Percentiles rank a stretch among this genome's conserved stretches.
Evolutionary conservation across 768 basidiomycete species (phyloP).

Genomic region (Amanita muscaria): DNA sequence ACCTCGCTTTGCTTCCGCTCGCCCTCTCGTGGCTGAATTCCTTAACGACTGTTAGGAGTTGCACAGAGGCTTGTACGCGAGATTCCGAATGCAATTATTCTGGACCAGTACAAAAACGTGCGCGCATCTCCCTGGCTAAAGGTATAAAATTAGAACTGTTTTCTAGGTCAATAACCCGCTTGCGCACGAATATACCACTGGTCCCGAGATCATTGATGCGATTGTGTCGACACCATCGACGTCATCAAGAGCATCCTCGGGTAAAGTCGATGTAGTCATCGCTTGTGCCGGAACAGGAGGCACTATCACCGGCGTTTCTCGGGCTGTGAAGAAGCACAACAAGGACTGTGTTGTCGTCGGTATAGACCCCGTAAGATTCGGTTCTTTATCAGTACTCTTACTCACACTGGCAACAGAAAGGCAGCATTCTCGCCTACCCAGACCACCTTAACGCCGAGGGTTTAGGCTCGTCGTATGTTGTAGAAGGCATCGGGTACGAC

Average conservation of each 20-base stretch:
- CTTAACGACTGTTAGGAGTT: slow-evolving; percentile 78
- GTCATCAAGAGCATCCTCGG: slow-evolving; percentile 46
- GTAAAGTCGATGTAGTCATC: slow-evolving; percentile 73
- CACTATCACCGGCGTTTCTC: slow-evolving; percentile 82
- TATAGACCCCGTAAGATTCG: slow-evolving; percentile 71
- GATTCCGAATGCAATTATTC: slow-evolving; percentile 80
- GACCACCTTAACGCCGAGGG: slow-evolving; percentile 49
- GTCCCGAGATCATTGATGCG: slow-evolving; percentile 84
- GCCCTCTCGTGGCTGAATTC: slow-evolving; percentile 77
- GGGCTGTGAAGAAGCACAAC: slow-evolving; percentile 73
- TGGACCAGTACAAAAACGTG: slow-evolving; percentile 87
- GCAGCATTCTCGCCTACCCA: slow-evolving; percentile 79
- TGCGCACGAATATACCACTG: slow-evolving; percentile 87
- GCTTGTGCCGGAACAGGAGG: slow-evolving; percentile 94
- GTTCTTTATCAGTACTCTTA: background rate
- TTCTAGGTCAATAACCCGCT: slow-evolving; percentile 71
- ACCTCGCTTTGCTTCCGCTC: slow-evolving; percentile 21
- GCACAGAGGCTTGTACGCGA: slow-evolving; percentile 67
- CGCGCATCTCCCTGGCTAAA: slow-evolving; percentile 18
- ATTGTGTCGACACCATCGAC: slow-evolving; percentile 60
- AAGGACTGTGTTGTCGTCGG: slow-evolving; percentile 68
- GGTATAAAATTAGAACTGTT: background rate
- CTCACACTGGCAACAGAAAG: too few species aligned
- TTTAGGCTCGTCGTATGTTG: slow-evolving; percentile 50
- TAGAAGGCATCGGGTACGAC: slow-evolving; percentile 98